Conservation (phyloP, 2,329 filamentous ascomycete species). For the Botrytis medusae region DNA sequence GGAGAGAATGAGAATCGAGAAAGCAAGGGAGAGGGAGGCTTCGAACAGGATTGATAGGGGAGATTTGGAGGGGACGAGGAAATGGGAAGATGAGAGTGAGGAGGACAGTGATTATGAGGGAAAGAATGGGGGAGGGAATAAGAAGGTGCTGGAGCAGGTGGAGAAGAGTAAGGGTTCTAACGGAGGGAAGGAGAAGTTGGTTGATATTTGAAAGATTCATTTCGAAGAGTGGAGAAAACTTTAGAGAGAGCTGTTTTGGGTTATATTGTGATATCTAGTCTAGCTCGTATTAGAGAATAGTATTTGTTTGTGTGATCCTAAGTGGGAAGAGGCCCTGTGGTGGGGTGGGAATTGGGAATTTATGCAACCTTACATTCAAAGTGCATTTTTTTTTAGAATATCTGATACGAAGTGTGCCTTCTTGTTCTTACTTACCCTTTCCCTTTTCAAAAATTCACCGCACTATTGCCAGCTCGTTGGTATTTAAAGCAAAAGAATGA, state of each 20-base stretch:
- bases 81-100: conserved; percentile 35
- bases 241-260: not conserved
- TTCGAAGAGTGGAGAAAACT: not conserved
- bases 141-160: conserved; percentile 6
- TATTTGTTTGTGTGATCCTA: not conserved
- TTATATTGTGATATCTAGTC: not conserved
- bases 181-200: conserved; percentile 30
- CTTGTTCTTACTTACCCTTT: not conserved
- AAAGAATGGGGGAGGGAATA: not conserved
- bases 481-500: not conserved
- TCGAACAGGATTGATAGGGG: conserved; percentile 27
- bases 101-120: conserved; percentile 4
- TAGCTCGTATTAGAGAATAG: no score
- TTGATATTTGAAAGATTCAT: conserved; percentile 30
- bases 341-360: no score
- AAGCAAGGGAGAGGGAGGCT: not conserved
- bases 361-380: not conserved
- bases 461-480: not conserved
- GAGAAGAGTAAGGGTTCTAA: conserved; percentile 18
- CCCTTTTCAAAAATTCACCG: not conserved
- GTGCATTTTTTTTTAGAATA: not conserved
- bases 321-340: not conserved
- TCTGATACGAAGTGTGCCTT: not conserved
- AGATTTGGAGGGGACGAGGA: conserved; percentile 27
- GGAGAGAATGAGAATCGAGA: conserved; percentile 17